Percentiles rank a stretch among this genome's conserved stretches.
phyloP scores from a whole-genome alignment of 345 rosid species.

The Luvunga scandens region DNA sequence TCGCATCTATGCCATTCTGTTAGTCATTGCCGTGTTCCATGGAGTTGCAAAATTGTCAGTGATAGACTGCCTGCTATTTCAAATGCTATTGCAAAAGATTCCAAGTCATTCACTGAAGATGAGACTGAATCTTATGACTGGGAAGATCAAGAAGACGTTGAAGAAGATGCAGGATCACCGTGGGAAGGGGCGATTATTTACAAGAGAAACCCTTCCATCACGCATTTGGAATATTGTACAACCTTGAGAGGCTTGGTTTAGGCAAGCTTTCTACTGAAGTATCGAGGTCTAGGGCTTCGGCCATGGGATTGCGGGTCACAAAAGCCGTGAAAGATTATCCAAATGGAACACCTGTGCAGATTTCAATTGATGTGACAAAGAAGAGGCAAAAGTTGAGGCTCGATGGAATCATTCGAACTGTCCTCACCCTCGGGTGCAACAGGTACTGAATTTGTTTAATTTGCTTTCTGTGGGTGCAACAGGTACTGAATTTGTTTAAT shows the following conservation, averaged over 20 bases:
- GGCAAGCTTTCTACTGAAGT: slow-evolving; percentile 57
- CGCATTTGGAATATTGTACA: slow-evolving; percentile 83
- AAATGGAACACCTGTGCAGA: slow-evolving; percentile 84
- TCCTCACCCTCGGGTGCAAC: slow-evolving; percentile 70
- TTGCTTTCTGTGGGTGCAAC: slow-evolving; percentile 38
- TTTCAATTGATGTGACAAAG: slow-evolving; percentile 77
- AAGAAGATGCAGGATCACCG: slow-evolving; percentile 65
- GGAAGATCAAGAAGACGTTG: slow-evolving; percentile 50
- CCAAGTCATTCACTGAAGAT: slow-evolving; percentile 32
- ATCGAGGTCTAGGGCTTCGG: slow-evolving; percentile 72
- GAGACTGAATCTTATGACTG: slow-evolving; percentile 44
- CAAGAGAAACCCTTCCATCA: slow-evolving; percentile 64
- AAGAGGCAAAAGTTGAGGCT: slow-evolving; percentile 79
- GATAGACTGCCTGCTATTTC: slow-evolving; percentile 15
- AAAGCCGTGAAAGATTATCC: slow-evolving; percentile 85
- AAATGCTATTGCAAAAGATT: slow-evolving; percentile 25
- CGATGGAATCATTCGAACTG: slow-evolving; percentile 84
- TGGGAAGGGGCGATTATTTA: slow-evolving; percentile 91
- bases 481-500: slow-evolving; percentile 42
- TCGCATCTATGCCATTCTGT: slow-evolving; percentile 11
- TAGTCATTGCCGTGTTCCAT: background rate
- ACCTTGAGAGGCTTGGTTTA: slow-evolving; percentile 93
- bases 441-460: slow-evolving; percentile 42
- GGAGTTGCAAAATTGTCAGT: slow-evolving; percentile 1
- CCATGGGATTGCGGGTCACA: slow-evolving; percentile 84